Evolutionary conservation across 1,284 basidiomycete genomes (phyloP).

Genomic region (Irpex sp.): DNA sequence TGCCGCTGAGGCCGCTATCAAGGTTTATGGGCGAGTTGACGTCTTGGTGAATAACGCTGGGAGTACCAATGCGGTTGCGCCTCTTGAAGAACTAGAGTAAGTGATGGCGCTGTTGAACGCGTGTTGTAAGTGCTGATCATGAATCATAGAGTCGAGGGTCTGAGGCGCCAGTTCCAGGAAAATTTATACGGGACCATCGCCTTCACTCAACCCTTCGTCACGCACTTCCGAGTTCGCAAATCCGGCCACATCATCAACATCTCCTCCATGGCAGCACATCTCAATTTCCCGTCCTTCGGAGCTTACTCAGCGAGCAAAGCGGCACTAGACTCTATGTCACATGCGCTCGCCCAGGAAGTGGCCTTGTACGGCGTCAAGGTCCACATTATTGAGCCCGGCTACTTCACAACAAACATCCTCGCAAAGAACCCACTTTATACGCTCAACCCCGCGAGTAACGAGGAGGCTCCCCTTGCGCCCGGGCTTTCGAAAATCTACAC

Average conservation of each 20-base stretch:
- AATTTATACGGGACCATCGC: conserved; percentile 30
- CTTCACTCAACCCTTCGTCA: conserved; percentile 28
- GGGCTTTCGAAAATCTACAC: conserved; percentile 16
- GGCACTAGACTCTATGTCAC: conserved; percentile 28
- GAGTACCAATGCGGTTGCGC: conserved; percentile 17
- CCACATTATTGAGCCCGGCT: conserved; percentile 25
- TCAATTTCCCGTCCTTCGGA: conserved; percentile 15
- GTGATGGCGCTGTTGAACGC: background rate
- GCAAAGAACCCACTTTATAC: conserved; percentile 9
- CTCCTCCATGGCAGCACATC: conserved; percentile 18
- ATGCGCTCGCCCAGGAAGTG: conserved; percentile 25
- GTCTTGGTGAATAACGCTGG: conserved; percentile 25
- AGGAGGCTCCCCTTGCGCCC: background rate
- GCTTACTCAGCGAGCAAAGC: conserved; percentile 27
- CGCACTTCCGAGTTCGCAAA: conserved; percentile 21
- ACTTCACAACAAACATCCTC: conserved; percentile 28
- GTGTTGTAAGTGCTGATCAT: too few species aligned
- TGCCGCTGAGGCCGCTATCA: conserved; percentile 16
- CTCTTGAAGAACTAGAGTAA: conserved; percentile 28
- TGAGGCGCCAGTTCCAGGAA: conserved; percentile 27
- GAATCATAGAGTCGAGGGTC: conserved; percentile 15
- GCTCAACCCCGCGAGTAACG: background rate
- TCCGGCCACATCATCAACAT: conserved; percentile 27
- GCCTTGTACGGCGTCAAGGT: conserved; percentile 25
- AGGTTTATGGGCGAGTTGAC: conserved; percentile 16